These are phyloP conservation scores for Penicillium sp. DNA, from an alignment of 2,329 filamentous ascomycete species.

Conservation along the genomic window DNA sequence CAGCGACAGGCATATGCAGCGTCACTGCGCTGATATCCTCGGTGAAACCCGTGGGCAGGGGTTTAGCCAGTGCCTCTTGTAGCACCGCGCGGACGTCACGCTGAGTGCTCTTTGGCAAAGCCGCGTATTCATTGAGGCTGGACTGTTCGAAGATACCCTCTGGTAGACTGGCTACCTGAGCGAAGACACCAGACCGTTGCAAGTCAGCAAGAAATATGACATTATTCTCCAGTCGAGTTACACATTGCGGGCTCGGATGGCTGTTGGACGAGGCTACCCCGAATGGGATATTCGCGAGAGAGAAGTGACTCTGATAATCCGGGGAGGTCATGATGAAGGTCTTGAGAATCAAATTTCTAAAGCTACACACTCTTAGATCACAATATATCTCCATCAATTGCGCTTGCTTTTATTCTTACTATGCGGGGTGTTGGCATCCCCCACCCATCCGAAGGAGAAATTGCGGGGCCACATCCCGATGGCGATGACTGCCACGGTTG, in stretches of 20 bases:
- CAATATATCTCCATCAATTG: background rate
- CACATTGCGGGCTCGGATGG: conserved; percentile 49
- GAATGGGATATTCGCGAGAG: conserved; percentile 58
- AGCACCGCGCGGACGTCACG: conserved; percentile 48
- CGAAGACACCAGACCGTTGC: conserved; percentile 36
- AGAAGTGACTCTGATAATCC: conserved; percentile 46
- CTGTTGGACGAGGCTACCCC: conserved; percentile 53
- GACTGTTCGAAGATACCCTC: conserved; percentile 37
- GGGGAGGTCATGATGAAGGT: conserved; percentile 25
- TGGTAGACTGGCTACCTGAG: conserved; percentile 25
- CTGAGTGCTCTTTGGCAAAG: conserved; percentile 47
- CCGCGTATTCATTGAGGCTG: conserved; percentile 56
- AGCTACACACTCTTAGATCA: too few species aligned
- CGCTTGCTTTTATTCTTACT: background rate
- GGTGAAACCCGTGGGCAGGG: conserved; percentile 23
- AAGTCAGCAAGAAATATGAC: conserved; percentile 58
- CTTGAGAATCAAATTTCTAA: background rate
- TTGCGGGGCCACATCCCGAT: conserved; percentile 23
- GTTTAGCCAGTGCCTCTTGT: conserved; percentile 22
- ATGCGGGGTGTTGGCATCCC: conserved; percentile 6
- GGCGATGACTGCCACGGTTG: conserved; percentile 11
- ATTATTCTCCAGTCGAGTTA: conserved; percentile 55
- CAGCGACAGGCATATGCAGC: conserved; percentile 59
- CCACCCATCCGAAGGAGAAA: conserved; percentile 9
- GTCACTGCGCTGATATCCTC: conserved; percentile 45